Evolutionary conservation across 306 rosid genomes (phyloP).

Genomic region (Sophora flavescens): DNA sequence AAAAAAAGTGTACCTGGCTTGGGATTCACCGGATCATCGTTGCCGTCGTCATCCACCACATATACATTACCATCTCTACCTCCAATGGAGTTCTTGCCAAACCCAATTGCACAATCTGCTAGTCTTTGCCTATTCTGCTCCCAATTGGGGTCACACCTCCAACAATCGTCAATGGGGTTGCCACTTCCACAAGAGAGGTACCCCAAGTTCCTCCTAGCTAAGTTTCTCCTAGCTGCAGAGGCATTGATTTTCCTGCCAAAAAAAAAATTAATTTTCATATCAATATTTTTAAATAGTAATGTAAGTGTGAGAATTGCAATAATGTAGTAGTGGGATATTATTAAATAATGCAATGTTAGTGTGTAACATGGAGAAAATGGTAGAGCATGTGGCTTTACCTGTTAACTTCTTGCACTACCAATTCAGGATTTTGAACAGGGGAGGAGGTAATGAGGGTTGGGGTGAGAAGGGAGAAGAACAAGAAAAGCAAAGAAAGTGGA

Average conservation of each 20-base stretch:
- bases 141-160: conserved; percentile 93
- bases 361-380: not conserved
- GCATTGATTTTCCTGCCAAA: conserved; percentile 68
- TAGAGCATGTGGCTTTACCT: conserved; percentile 56
- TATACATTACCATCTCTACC: conserved; percentile 78
- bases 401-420: conserved; percentile 72
- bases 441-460: conserved; percentile 62
- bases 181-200: conserved; percentile 87
- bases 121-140: conserved; percentile 76
- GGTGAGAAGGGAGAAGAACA: conserved; percentile 57
- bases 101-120: conserved; percentile 95
- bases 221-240: conserved; percentile 59
- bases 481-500: conserved; percentile 46
- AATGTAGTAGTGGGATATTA: not conserved
- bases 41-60: conserved; percentile 69
- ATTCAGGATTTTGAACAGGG: conserved; percentile 65
- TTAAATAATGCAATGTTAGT: conserved; percentile 6
- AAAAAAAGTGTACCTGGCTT: conserved; percentile 81
- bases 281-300: conserved; percentile 3
- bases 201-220: conserved; percentile 69
- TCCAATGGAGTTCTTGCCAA: conserved; percentile 86
- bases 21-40: conserved; percentile 72
- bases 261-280: not conserved
- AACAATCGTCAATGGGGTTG: conserved; percentile 96
- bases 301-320: not conserved